Conservation (phyloP, 2,329 filamentous ascomycete species). For the Nemania sp. region DNA sequence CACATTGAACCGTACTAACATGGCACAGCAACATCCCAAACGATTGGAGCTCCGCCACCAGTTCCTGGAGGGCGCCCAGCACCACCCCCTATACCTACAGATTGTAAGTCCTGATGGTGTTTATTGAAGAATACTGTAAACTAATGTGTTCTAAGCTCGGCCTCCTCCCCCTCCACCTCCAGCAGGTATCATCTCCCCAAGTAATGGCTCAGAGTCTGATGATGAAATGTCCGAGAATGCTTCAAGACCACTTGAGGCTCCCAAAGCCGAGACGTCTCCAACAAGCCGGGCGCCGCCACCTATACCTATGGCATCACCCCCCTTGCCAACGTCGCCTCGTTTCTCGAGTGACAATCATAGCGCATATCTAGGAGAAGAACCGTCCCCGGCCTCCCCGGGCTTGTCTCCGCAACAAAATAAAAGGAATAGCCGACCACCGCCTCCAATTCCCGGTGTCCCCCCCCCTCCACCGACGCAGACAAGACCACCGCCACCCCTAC, state of each 20-base stretch:
- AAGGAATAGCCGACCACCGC: slow-evolving; percentile 68
- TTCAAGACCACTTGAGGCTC: slow-evolving; percentile 58
- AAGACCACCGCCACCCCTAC: slow-evolving; percentile 76
- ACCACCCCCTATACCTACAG: slow-evolving; percentile 69
- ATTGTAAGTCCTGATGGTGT: slow-evolving; percentile 64
- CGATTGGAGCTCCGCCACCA: slow-evolving; percentile 56
- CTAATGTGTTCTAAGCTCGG: slow-evolving; percentile 65
- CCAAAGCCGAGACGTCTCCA: slow-evolving; percentile 55
- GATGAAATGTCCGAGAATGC: slow-evolving; percentile 79
- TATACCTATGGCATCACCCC: slow-evolving; percentile 59
- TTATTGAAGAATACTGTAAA: slow-evolving; percentile 12
- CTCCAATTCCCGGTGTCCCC: slow-evolving; percentile 70
- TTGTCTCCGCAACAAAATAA: slow-evolving; percentile 58
- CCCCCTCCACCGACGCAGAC: slow-evolving; percentile 63
- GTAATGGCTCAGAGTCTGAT: slow-evolving; percentile 86
- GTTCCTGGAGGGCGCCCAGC: slow-evolving; percentile 64
- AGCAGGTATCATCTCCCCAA: slow-evolving; percentile 71
- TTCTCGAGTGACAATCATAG: slow-evolving; percentile 49
- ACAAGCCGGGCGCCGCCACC: slow-evolving; percentile 58
- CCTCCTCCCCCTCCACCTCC: slow-evolving; percentile 65
- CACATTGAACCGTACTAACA: slow-evolving; percentile 41
- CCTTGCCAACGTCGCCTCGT: slow-evolving; percentile 59
- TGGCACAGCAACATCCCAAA: slow-evolving; percentile 48
- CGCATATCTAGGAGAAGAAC: slow-evolving; percentile 53
- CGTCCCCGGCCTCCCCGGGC: slow-evolving; percentile 55